These are phyloP conservation scores for Brassica juncea DNA, from an alignment of 345 rosid genomes.

Conservation along the genomic window DNA sequence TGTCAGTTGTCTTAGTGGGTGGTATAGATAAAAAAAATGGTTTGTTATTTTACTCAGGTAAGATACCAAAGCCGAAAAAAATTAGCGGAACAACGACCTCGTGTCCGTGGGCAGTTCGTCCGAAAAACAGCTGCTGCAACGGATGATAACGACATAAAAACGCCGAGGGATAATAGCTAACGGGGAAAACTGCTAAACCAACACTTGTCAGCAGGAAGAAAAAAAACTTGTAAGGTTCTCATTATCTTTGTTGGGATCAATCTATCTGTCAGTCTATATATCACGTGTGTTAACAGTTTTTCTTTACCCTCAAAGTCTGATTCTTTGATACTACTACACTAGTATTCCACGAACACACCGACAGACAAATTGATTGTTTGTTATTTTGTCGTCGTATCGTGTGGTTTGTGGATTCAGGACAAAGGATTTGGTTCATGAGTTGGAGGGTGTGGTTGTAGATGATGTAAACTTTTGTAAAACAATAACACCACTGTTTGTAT, in stretches of 20 bases:
- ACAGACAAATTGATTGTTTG: constrained; percentile 24
- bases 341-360: constrained; percentile 21
- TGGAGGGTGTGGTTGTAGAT: constrained; percentile 31
- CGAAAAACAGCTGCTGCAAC: constrained; percentile 37
- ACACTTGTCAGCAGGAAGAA: not conserved
- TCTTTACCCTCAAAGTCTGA: constrained; percentile 21
- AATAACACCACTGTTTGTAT: constrained; percentile 29
- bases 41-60: constrained; percentile 47
- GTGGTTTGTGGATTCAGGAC: constrained; percentile 29
- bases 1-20: not conserved
- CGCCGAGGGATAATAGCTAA: constrained; percentile 34
- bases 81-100: constrained; percentile 71
- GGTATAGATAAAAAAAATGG: not conserved
- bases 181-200: constrained; percentile 18
- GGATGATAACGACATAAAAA: constrained; percentile 26
- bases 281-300: constrained; percentile 26
- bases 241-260: constrained; percentile 12
- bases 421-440: constrained; percentile 34
- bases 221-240: constrained; percentile 23
- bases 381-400: constrained; percentile 20
- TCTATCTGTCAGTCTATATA: not conserved
- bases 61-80: constrained; percentile 73
- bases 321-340: constrained; percentile 26
- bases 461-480: constrained; percentile 35
- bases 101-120: constrained; percentile 70